A percentile compares a stretch with the other conserved stretches of the same genome.
Conservation (phyloP, 768 basidiomycete species). For the Boletus insuetus region DNA sequence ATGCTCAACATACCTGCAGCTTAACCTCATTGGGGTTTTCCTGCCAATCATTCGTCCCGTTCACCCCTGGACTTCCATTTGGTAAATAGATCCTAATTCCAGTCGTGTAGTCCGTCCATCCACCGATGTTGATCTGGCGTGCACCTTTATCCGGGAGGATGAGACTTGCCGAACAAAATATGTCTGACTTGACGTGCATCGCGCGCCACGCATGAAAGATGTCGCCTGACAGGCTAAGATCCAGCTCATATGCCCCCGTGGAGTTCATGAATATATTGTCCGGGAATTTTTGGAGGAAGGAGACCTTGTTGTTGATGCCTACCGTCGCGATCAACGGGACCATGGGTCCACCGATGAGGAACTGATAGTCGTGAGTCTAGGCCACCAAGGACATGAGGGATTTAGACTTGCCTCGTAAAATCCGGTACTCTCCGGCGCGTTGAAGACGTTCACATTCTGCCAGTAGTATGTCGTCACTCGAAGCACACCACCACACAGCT, state of each 20-base stretch:
- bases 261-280: conserved; percentile 39
- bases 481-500: conserved; percentile 61
- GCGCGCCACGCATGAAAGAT: conserved; percentile 60
- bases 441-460: conserved; percentile 48
- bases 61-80: conserved; percentile 62
- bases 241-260: conserved; percentile 79
- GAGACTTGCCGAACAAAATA: conserved; percentile 75
- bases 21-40: conserved; percentile 57
- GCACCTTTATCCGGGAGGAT: conserved; percentile 73
- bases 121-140: conserved; percentile 29
- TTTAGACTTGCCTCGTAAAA: conserved; percentile 57
- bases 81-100: conserved; percentile 75
- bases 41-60: conserved; percentile 78
- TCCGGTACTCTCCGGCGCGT: conserved; percentile 62
- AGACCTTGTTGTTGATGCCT: conserved; percentile 78
- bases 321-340: conserved; percentile 74
- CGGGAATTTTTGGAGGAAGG: conserved; percentile 66
- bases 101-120: conserved; percentile 72
- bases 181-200: conserved; percentile 75
- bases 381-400: not conserved
- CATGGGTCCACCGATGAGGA: conserved; percentile 57
- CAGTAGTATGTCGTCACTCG: conserved; percentile 55
- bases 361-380: conserved; percentile 27
- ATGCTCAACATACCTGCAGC: conserved; percentile 50
- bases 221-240: conserved; percentile 51